Base-by-base conservation (phyloP, 192 early-diverging fungal genomes). In the Dissophora ornata region DNA sequence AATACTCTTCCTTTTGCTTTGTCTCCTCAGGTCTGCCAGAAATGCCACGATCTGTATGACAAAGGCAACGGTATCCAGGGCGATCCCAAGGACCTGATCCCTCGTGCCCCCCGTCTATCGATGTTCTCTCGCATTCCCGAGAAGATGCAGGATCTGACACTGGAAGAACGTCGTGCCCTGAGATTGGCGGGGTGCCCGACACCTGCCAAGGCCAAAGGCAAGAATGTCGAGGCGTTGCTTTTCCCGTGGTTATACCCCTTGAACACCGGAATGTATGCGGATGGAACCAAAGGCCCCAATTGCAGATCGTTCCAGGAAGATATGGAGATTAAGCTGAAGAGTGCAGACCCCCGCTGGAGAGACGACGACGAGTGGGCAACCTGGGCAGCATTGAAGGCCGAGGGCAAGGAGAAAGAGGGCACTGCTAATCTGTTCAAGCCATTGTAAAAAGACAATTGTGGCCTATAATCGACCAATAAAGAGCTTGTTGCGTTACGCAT, bases 241-340 rank as follows among this genome's bases (percentile, higher is more conserved):
- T 71, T 71, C 54, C 69, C 69, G 12, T 71, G 69, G 69, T 34
- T 71, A 25, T 71, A 71, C 29, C 69, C 69, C 2, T 26, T 57
- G 12, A 28, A 44, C 28, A 71, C 69, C 5, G 69, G 69, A 19
- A 71, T 71, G 69, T 71, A 63, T 28, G 69, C 69, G 5, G 69
- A 71, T 30, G 69, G 45, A 6, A 68, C 56, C 38, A 71, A 71
- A 45, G 69, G 69, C 3, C 34, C 60, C 36, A 71, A 71, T 22
- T 63, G 69, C 40, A 62, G 69, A 34, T 62, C 53, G 18, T 71
- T 71, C 18, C 38, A 63, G 16, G 69, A 71, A 7, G 69, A 71
- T 42, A 71, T 71, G 69, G 69, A 71, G 69, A 71, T 71, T 16
- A 71, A 71, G 44, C 61, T 71, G 53, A 71, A 63, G n/a, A 71